phyloP scores from a whole-genome alignment of 1,284 basidiomycete species.

The Naganishia cerealis region DNA sequence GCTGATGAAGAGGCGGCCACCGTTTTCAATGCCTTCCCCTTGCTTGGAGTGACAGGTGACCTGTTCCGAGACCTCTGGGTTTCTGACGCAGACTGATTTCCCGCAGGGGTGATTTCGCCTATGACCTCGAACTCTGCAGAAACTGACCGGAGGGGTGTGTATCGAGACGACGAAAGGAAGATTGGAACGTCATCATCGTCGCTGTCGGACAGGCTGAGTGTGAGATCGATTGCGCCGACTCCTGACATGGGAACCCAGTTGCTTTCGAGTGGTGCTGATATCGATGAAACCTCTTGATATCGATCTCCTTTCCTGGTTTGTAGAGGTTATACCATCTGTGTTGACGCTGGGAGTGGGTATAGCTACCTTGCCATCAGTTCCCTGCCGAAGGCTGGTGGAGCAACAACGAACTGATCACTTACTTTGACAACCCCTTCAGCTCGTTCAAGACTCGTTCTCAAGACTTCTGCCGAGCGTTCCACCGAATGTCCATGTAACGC shows the following conservation, averaged over 20 bases:
- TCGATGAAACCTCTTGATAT: constrained; percentile 1
- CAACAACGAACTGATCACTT: not conserved
- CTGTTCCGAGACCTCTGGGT: not conserved
- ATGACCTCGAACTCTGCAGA: constrained; percentile 4
- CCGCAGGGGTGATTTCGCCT: not conserved
- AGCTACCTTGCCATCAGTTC: not conserved
- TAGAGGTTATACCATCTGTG: constrained; percentile 8
- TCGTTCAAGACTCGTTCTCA: not conserved
- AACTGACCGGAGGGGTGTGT: not conserved
- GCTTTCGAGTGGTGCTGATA: not conserved
- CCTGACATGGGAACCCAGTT: constrained; percentile 8
- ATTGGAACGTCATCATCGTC: constrained; percentile 5
- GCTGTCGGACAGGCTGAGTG: constrained; percentile 6
- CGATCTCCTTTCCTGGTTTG: not conserved
- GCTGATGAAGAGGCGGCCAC: not conserved
- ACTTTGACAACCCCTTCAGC: not conserved
- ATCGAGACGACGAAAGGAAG: constrained; percentile 3
- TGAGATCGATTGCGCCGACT: constrained; percentile 20
- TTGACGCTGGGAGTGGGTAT: not conserved
- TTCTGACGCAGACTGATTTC: not conserved
- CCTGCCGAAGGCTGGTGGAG: not conserved
- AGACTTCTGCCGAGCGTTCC: not conserved
- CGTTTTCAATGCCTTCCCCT: not conserved
- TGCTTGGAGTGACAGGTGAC: not conserved
- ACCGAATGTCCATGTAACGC: not conserved